Evolutionary conservation across 352 stramenopile genomes (phyloP).

Genomic region (Pythium dissotocum): DNA sequence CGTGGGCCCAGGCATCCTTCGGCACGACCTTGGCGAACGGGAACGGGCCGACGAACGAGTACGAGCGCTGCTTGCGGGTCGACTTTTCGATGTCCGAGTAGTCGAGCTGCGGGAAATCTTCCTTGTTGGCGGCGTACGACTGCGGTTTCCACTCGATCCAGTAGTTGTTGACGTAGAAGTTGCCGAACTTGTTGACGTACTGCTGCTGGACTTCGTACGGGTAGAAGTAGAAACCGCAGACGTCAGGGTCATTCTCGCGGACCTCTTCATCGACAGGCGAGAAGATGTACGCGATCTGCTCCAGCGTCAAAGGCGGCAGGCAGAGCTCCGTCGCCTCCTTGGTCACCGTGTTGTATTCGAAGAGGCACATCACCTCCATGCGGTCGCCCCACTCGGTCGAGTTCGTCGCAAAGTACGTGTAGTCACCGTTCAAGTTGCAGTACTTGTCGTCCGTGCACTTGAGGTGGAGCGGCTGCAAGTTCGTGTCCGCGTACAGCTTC

Average conservation of each 20-base stretch:
- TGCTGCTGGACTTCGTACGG: constrained; percentile 65
- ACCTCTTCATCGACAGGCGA: constrained; percentile 52
- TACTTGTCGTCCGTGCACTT: constrained; percentile 49
- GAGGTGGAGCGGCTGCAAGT: constrained; percentile 61
- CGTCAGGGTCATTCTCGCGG: constrained; percentile 58
- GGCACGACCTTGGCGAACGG: constrained; percentile 64
- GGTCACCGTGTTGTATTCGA: constrained; percentile 55
- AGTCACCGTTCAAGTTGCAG: constrained; percentile 37
- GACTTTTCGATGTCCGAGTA: constrained; percentile 62
- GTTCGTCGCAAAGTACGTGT: constrained; percentile 69
- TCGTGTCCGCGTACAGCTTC: constrained; percentile 56
- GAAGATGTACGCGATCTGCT: constrained; percentile 63
- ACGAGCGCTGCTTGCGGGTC: constrained; percentile 64
- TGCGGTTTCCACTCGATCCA: constrained; percentile 66
- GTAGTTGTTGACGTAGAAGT: constrained; percentile 78
- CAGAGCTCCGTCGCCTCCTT: constrained; percentile 57
- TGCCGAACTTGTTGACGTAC: constrained; percentile 56
- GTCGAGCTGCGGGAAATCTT: constrained; percentile 48
- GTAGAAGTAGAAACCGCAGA: constrained; percentile 78
- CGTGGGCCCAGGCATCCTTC: constrained; percentile 29
- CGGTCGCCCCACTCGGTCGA: constrained; percentile 56
- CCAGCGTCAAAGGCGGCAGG: constrained; percentile 52
- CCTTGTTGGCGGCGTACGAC: constrained; percentile 62
- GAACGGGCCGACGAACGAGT: constrained; percentile 67
- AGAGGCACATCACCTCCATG: constrained; percentile 74